Base-by-base conservation (phyloP, 805 yeast genomes). In the Pichia rugopelliculosa region DNA sequence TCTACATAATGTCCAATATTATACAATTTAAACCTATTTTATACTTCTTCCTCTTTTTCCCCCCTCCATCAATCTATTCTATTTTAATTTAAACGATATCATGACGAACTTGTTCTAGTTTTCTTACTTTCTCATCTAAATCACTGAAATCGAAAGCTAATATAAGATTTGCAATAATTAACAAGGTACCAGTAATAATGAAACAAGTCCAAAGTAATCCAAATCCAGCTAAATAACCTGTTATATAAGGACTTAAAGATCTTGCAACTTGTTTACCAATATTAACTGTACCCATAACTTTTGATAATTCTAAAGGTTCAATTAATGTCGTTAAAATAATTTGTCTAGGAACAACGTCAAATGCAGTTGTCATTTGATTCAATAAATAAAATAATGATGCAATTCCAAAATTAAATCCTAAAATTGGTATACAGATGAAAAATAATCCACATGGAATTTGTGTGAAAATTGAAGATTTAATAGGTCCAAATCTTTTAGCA, bases 261-360 rank as follows among this genome's bases (percentile, higher is more conserved):
- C 95, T 73, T 0, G 95, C 95, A 53, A 86, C 73, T 1, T 96
- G 90, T 62, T 88, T 87, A 23, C 84, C 88, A 36, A 89, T 80
- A 59, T 88, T 89, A 10, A 89, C 96, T 1, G 85, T 70, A 2
- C 96, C 96, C 80, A 89, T 74, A 1, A 84, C 89, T 55, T 73
- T 76, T 3, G 95, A 80, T 42, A 90, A 68, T 42, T 87, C 93
- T 11, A 70, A 64, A n/a, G 62, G 50, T 12, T 75, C 73, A 36
- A 89, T 79, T 20, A 87, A 69, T 2, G 85, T 73, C 0, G 95
- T 81, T 43, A 89, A 65, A 37, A 89, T 70, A 9, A 88, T 77
- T 65, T 88, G 96, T 44, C 97, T 76, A 7, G 96, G 96, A 3
- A 88, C 93, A 25, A 88, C 96, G 61, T 89, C 97, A 90, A 89